Evolutionary conservation across 495 filamentous ascomycete genomes (phyloP).

Genomic region (Melanomma pulvis-pyrius): DNA sequence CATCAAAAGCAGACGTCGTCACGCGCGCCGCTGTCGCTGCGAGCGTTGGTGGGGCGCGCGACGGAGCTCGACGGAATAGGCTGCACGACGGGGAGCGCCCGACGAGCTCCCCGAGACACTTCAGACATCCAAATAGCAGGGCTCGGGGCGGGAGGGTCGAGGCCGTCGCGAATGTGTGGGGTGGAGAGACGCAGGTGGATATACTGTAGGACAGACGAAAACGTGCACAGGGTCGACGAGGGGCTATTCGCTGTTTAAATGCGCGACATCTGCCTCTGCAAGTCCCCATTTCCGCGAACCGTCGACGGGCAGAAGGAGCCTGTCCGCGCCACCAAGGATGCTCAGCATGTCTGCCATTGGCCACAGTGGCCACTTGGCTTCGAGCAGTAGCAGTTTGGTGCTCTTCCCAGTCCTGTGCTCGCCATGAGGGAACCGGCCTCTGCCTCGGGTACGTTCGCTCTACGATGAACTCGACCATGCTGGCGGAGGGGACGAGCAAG

Average conservation of each 20-base stretch:
- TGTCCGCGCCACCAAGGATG: not conserved
- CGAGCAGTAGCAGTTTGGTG: not conserved
- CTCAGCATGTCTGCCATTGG: not conserved
- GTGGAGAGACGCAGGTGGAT: no score
- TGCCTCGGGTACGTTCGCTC: not conserved
- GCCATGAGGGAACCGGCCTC: not conserved
- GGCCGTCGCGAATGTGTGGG: no score
- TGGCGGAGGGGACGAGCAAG: constrained; percentile 14
- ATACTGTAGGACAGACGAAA: no score
- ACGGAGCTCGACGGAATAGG: no score
- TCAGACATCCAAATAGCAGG: no score
- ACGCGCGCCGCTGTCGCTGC: not conserved
- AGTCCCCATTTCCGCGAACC: not conserved
- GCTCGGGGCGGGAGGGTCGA: no score
- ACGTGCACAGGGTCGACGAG: not conserved
- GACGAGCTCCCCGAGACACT: no score
- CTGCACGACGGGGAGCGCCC: no score
- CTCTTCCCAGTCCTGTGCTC: not conserved
- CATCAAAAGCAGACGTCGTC: constrained; percentile 10
- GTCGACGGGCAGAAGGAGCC: not conserved
- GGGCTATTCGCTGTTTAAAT: not conserved
- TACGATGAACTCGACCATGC: not conserved
- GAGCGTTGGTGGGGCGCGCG: not conserved
- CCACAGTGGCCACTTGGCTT: not conserved
- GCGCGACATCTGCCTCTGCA: not conserved